phyloP scores from a whole-genome alignment of 83 land plant genomes.

The Thuja plicata region DNA sequence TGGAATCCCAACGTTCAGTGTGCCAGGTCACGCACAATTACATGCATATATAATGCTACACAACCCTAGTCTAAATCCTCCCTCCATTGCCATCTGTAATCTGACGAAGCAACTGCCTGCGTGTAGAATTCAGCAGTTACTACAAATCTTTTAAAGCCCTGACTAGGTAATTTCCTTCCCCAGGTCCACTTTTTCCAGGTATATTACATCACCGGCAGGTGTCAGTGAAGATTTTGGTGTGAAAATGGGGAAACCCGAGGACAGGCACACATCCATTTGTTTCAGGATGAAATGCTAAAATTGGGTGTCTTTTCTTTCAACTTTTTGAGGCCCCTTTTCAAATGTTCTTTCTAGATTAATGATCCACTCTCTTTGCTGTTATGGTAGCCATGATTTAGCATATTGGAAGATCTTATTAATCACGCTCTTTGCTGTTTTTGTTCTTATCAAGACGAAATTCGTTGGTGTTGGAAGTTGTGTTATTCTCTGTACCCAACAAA shows the following conservation, averaged over 20 bases:
- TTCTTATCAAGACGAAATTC: too few relatives aligned
- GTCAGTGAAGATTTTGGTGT: not conserved
- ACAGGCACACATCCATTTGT: not conserved
- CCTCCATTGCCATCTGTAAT: not conserved
- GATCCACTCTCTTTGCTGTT: too few relatives aligned
- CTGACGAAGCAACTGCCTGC: not conserved
- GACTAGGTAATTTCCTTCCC: not conserved
- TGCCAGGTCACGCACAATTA: not conserved
- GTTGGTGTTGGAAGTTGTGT: not conserved
- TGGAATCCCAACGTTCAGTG: not conserved
- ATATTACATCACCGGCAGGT: not conserved
- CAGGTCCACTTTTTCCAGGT: not conserved
- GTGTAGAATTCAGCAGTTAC: not conserved
- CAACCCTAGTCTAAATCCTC: not conserved
- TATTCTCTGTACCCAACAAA: not conserved
- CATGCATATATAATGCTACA: not conserved
- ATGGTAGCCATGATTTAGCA: not conserved
- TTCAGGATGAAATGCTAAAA: not conserved
- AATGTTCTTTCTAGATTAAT: too few relatives aligned
- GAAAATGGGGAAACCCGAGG: not conserved
- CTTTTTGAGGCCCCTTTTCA: too few relatives aligned
- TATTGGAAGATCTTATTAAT: not conserved
- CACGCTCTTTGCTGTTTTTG: too few relatives aligned
- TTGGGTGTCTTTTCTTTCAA: not conserved
- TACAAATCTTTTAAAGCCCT: not conserved